A percentile compares a stretch with the other conserved stretches of the same genome.
Evolutionary conservation across 257 asterid species (phyloP).

Genomic region (Penstemon davidsonii): DNA sequence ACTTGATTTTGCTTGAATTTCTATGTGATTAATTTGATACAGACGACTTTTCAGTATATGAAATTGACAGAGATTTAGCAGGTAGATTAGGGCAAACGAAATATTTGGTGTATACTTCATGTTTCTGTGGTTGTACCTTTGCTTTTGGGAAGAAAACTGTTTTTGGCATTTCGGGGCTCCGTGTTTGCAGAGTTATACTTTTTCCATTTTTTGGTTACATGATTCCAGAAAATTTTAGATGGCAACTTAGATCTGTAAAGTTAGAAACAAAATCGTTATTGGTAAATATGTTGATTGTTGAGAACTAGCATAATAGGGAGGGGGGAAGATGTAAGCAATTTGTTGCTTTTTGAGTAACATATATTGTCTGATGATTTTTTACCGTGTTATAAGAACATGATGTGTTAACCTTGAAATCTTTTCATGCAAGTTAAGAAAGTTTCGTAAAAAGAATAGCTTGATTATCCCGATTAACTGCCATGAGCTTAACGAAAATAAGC

Average conservation of each 20-base stretch:
- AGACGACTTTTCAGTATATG: slow-evolving; percentile 1
- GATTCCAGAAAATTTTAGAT: background rate
- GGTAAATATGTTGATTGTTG: background rate
- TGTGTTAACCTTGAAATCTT: background rate
- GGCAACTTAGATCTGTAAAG: slow-evolving; percentile 5
- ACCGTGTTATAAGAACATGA: background rate
- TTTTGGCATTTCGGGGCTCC: background rate
- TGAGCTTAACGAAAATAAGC: background rate
- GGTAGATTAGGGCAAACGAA: slow-evolving; percentile 11
- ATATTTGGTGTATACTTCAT: background rate
- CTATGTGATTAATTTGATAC: background rate
- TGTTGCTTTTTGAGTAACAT: slow-evolving; percentile 9
- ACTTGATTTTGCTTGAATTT: background rate
- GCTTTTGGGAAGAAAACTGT: background rate
- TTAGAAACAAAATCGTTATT: background rate
- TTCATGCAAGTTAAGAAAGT: background rate
- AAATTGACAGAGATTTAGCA: slow-evolving; percentile 4
- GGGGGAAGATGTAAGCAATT: background rate
- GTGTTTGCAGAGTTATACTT: background rate
- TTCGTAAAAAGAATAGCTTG: background rate
- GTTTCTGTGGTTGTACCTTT: slow-evolving; percentile 6
- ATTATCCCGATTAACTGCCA: background rate
- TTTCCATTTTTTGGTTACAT: background rate
- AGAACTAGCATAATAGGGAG: slow-evolving; percentile 3
- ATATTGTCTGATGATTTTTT: background rate